Evolutionary conservation across 2,329 filamentous ascomycete genomes (phyloP), one percentile per base, ranked within the genome.

Genomic region (Xylaria sp.): DNA sequence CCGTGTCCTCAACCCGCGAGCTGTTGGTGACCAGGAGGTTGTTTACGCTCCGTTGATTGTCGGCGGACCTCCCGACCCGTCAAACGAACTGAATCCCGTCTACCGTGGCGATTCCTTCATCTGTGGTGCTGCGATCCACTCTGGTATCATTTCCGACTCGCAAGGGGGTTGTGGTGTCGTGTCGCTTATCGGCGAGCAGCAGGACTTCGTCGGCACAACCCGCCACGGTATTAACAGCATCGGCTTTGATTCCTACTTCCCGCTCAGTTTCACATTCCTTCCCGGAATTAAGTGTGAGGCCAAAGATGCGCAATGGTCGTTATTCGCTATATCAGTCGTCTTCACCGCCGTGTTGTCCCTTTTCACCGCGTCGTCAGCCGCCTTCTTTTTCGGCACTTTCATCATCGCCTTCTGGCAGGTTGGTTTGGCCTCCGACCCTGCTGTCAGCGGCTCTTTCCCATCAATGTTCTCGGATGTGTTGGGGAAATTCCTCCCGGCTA

Each of bases 41-140:
- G 82, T 87, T 54, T 93, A 93, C 76, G 81, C 80, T 28, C 82
- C 89, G 0, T 78, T 93, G n/a, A 86, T 93, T 2, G 83, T 93
- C 31, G 91, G 91, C n/a, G 91, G 91, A 0, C 88, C 88, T 0
- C 79, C 83, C 5, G 80, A 81, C 58, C 80, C 84, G 33, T 73
- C 75, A 6, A 79, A 76, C 36, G 77, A 80, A 20, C 75, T 78
- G 3, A 71, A 79, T 38, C 86, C 90, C 0, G 83, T 92, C 26
- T 98, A 98, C 79, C 91, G 96, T 20, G 93, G 92, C 10, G 94
- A 97, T 80, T 97, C 93, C 15, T 97, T 93, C 80, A 90, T 97
- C 63, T 97, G 94, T 77, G 90, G 89, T 67, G 87, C 94, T 13
- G 94, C 93, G 40, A 92, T 97, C 59, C 94, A 97, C 77, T 89